phyloP scores from a whole-genome alignment of 2,329 filamentous ascomycete species.

The Cladosporium cucumerinum region DNA sequence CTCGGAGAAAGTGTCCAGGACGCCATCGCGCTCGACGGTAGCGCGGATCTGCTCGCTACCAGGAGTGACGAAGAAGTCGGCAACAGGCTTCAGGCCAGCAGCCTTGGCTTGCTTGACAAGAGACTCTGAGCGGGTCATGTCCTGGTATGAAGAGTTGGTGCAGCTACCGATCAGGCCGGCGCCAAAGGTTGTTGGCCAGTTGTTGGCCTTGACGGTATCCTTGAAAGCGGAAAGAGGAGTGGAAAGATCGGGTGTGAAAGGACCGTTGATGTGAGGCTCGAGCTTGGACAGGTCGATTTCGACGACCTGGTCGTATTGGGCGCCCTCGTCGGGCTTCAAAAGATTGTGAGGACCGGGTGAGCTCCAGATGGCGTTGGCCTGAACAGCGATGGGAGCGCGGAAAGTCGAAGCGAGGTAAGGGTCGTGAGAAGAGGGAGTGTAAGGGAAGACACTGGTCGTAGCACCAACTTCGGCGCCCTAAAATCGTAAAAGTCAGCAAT shows the following conservation, averaged over 20 bases:
- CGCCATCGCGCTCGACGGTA: slow-evolving; percentile 84
- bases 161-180: slow-evolving; percentile 95
- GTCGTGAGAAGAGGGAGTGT: slow-evolving; percentile 71
- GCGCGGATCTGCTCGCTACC: slow-evolving; percentile 96
- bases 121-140: slow-evolving; percentile 94
- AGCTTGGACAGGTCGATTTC: slow-evolving; percentile 85
- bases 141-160: slow-evolving; percentile 97
- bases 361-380: slow-evolving; percentile 61
- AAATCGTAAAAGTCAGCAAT: slow-evolving; percentile 57
- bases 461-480: slow-evolving; percentile 79
- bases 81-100: slow-evolving; percentile 84
- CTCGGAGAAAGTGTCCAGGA: slow-evolving; percentile 76
- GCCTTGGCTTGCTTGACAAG: slow-evolving; percentile 86
- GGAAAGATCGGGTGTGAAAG: slow-evolving; percentile 92
- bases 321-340: slow-evolving; percentile 73
- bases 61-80: slow-evolving; percentile 93
- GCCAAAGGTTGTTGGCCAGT: slow-evolving; percentile 88
- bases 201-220: slow-evolving; percentile 73
- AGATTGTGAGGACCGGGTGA: slow-evolving; percentile 59
- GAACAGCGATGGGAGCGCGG: slow-evolving; percentile 65
- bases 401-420: slow-evolving; percentile 86
- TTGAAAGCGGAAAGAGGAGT: slow-evolving; percentile 90
- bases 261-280: slow-evolving; percentile 95
- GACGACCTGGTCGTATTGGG: slow-evolving; percentile 86
- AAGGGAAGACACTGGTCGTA: slow-evolving; percentile 95